These are phyloP conservation scores for Lodderomyces pseudojiufengensis DNA, from an alignment of 1,139 yeast genomes.

Conservation along the genomic window DNA sequence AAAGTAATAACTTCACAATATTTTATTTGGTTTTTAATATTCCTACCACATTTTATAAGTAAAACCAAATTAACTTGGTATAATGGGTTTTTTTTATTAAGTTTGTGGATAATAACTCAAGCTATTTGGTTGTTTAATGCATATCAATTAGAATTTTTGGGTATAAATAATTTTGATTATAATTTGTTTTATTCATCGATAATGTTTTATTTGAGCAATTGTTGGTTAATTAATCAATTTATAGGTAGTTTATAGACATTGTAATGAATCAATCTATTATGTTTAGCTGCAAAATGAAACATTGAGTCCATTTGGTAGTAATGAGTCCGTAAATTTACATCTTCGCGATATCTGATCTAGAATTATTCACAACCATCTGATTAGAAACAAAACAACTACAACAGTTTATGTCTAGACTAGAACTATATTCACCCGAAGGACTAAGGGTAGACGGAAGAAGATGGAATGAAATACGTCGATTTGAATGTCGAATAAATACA, in stretches of 20 bases:
- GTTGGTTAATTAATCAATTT: slow-evolving; percentile 58
- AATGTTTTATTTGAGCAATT: slow-evolving; percentile 66
- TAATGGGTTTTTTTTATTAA: slow-evolving; percentile 37
- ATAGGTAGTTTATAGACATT: slow-evolving; percentile 38
- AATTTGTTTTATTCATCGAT: slow-evolving; percentile 58
- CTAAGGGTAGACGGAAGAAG: slow-evolving; percentile 89
- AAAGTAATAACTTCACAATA: slow-evolving; percentile 94
- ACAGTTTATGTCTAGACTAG: slow-evolving; percentile 36
- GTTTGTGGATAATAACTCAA: slow-evolving; percentile 69
- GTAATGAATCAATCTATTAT: too few relatives aligned
- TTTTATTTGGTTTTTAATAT: slow-evolving; percentile 87
- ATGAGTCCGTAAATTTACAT: too few relatives aligned
- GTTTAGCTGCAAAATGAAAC: too few relatives aligned
- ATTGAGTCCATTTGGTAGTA: too few relatives aligned
- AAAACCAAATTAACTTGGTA: slow-evolving; percentile 24
- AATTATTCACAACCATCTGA: too few relatives aligned
- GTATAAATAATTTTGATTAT: slow-evolving; percentile 60
- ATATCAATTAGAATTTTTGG: slow-evolving; percentile 77
- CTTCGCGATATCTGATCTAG: not conserved
- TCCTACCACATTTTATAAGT: slow-evolving; percentile 68
- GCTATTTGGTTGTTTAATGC: slow-evolving; percentile 78
- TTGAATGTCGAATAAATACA: slow-evolving; percentile 77
- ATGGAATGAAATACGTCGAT: slow-evolving; percentile 86
- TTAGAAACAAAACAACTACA: too few relatives aligned
- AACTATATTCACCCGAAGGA: slow-evolving; percentile 91